These are phyloP conservation scores for Rosa multiflora DNA, from an alignment of 306 rosid genomes.

Conservation along the genomic window DNA sequence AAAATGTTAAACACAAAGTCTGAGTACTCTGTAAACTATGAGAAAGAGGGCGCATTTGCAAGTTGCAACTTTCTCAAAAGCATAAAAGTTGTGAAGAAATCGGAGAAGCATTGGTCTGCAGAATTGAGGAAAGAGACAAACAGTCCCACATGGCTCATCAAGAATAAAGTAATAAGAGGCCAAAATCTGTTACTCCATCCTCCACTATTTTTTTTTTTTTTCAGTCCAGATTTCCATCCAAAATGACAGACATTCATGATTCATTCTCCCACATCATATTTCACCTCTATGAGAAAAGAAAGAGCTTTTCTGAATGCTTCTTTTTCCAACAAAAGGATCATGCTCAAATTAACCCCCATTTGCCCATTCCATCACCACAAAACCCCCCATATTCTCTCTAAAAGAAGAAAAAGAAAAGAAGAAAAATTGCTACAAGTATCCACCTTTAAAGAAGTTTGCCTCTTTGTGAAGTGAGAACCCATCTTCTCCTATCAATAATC, in stretches of 20 bases:
- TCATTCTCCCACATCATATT: conserved; percentile 24
- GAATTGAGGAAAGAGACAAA: not conserved
- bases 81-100: conserved; percentile 46
- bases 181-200: no score
- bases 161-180: no score
- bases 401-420: conserved; percentile 23
- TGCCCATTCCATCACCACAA: conserved; percentile 32
- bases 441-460: conserved; percentile 37
- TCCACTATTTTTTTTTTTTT: not conserved
- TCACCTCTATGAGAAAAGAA: conserved; percentile 29
- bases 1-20: conserved; percentile 5
- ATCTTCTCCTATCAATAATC: conserved; percentile 56
- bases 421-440: conserved; percentile 36
- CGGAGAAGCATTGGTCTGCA: conserved; percentile 41
- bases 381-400: conserved; percentile 34
- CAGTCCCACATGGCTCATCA: no score
- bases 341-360: conserved; percentile 37
- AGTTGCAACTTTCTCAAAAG: conserved; percentile 56
- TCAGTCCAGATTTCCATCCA: conserved; percentile 30
- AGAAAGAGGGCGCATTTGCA: conserved; percentile 14
- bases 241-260: conserved; percentile 40
- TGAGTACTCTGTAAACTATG: not conserved
- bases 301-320: conserved; percentile 22
- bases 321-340: conserved; percentile 23
- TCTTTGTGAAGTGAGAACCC: conserved; percentile 28